Conservation (phyloP, 2,329 filamentous ascomycete genomes). For the Clonostachys byssicola region DNA sequence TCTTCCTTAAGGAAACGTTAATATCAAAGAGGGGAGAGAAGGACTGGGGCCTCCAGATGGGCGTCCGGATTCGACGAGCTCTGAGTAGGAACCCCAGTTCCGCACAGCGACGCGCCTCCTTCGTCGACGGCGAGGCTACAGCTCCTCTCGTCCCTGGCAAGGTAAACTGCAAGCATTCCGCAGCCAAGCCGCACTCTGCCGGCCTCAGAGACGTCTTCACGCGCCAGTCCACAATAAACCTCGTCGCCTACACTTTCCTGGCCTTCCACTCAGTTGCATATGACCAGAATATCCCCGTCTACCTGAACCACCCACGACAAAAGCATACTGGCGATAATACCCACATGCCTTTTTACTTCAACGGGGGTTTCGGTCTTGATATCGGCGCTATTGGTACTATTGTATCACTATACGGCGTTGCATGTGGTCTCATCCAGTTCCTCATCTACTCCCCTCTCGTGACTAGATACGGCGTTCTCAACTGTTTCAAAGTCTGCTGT, state of each 20-base stretch:
- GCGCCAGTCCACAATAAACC: slow-evolving; percentile 68
- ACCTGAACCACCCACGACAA: slow-evolving; percentile 70
- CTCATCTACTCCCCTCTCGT: slow-evolving; percentile 77
- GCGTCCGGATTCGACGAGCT: slow-evolving; percentile 55
- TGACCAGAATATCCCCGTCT: slow-evolving; percentile 85
- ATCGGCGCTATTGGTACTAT: slow-evolving; percentile 77
- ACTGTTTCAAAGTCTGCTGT: slow-evolving; percentile 65
- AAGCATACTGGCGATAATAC: slow-evolving; percentile 54
- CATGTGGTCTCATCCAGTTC: slow-evolving; percentile 81
- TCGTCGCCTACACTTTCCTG: slow-evolving; percentile 75
- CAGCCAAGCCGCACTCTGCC: background rate
- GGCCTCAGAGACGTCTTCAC: slow-evolving; percentile 52
- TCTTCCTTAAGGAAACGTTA: slow-evolving; percentile 87
- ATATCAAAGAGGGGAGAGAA: slow-evolving; percentile 61
- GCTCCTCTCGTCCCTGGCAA: slow-evolving; percentile 44
- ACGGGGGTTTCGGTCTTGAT: slow-evolving; percentile 71
- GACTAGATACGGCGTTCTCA: slow-evolving; percentile 66
- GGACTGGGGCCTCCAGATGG: slow-evolving; percentile 75
- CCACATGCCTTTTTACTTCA: slow-evolving; percentile 74
- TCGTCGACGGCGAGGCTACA: slow-evolving; percentile 52
- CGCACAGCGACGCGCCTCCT: slow-evolving; percentile 34
- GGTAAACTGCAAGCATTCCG: background rate
- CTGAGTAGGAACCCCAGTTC: slow-evolving; percentile 12
- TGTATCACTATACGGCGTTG: slow-evolving; percentile 78
- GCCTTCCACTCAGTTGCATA: slow-evolving; percentile 80